Base-by-base conservation (phyloP, 2,329 filamentous ascomycete species). In the Arthroderma sp. region DNA sequence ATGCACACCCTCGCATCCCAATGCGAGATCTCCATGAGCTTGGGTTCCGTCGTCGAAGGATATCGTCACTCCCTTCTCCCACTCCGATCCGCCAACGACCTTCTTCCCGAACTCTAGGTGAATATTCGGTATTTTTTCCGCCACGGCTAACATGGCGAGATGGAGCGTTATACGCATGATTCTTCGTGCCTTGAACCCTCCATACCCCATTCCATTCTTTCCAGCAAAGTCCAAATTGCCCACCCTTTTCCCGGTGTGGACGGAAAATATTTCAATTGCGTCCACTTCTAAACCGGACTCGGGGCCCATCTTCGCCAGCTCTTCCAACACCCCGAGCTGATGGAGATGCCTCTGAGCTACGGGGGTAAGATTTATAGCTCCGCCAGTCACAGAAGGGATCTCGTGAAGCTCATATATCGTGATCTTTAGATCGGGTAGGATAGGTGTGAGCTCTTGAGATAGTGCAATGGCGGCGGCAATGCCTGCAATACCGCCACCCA, bases 361-460 rank as follows among this genome's bases (percentile, higher is more conserved):
- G 1, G 67, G 66, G 0, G 66, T 68, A 11, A 70, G 52, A 46
- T 66, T 66, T 46, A 70, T 65, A 3, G 66, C 66, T 6, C 66
- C 66, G 6, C 66, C 66, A 8, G 64, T 62, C 4, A 65, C 68
- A 0, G 66, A 64, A 5, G 66, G 58, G 5, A 65, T 51, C 10
- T 63, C 57, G 46, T 65, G 60, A 22, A 65, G 58, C 49, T 68
- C 66, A 45, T 58, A 67, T 22, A 67, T 48, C 2, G 54, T 62
- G 48, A 67, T 66, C 44, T 44, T 50, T 15, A 53, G 36, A 15
- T 48, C 48, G 3, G 49, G 47, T n/a, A 50, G 38, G 3, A 51
- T 15, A 5, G 50, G 48, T 9, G 48, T 32, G 37, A 52, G 47
- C 30, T 48, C 40, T 44, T 49, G 50, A 5, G 51, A 53, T 3